Evolutionary conservation across 1,139 yeast genomes (phyloP).

Genomic region (Nakaseomyces bracarensis): DNA sequence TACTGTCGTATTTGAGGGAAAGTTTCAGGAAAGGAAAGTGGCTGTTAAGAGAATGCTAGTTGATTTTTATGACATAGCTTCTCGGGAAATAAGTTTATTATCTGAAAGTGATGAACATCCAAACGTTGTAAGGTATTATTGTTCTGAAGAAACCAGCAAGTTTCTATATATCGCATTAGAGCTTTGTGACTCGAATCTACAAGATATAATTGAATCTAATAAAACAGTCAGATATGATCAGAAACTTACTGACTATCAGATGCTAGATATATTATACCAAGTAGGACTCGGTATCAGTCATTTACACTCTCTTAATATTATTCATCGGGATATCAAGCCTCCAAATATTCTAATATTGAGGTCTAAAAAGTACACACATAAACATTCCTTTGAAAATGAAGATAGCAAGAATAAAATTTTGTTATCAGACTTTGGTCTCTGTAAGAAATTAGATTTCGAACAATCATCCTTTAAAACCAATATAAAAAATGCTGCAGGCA

Average conservation of each 20-base stretch:
- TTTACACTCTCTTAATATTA: constrained; percentile 82
- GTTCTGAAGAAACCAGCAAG: constrained; percentile 81
- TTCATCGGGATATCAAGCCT: constrained; percentile 92
- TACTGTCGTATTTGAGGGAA: constrained; percentile 85
- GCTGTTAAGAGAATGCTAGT: constrained; percentile 92
- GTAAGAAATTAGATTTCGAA: constrained; percentile 83
- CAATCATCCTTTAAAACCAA: constrained; percentile 93
- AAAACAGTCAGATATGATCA: constrained; percentile 32
- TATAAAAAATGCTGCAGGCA: constrained; percentile 89
- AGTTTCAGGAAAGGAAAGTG: constrained; percentile 85
- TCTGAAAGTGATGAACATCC: constrained; percentile 97
- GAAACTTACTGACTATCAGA: constrained; percentile 36
- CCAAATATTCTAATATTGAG: constrained; percentile 87
- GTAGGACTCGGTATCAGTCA: constrained; percentile 81
- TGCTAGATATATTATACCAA: constrained; percentile 58
- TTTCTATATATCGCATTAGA: constrained; percentile 91
- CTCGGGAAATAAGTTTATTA: constrained; percentile 80
- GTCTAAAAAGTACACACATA: constrained; percentile 36
- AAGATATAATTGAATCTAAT: constrained; percentile 63
- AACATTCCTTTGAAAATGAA: constrained; percentile 11
- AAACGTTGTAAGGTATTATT: constrained; percentile 84
- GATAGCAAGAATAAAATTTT: constrained; percentile 51
- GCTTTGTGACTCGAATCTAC: constrained; percentile 80
- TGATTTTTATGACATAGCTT: constrained; percentile 89
- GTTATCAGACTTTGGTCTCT: constrained; percentile 91